Evolutionary conservation across 2,329 filamentous ascomycete genomes (phyloP), one percentile per base, ranked within the genome.

Genomic region (Cordyceps cicadae): DNA sequence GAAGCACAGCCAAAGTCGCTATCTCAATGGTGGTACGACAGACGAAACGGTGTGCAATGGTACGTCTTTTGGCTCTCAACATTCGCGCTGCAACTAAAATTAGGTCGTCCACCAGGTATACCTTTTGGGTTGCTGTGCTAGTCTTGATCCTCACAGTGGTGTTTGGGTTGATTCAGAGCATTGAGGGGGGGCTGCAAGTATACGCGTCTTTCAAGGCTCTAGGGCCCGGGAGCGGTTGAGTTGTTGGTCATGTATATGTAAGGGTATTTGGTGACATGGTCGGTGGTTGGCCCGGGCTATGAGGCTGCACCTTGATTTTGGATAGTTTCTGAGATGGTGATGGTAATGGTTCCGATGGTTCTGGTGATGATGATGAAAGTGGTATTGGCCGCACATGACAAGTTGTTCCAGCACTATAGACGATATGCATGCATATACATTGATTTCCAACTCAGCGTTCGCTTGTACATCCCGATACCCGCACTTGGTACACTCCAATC

Each of bases 21-120:
- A 0, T 67, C 66, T 0, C 72, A 78, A 51, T 77, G 72, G 74
- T 79, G 77, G 76, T 66, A 71, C 56, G 76, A 79, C 61, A 63
- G 72, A 4, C 63, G 77, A 1, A 75, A 76, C 34, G 69, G 72
- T 0, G 71, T 74, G 0, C 76, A 79, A 54, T 78, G 76, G 75
- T 78, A 74, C 53, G 77, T 41, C 12, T 12, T 3, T 14, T 41
- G 11, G 37, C 37, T 3, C 37, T 17, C 15, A 5, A 17, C 8
- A 12, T 12, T 41, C 7, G 11, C 12, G 37, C 12, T 41, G 6
- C 9, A 12, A 17, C 39, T 8, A 39, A 12, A 1, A 8, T 52
- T 5, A 52, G 11, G 7, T 7, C 24, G 5, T 24, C 17, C n/a
- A 32, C 5, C 15, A 32, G 37, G 37, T 54, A 43, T 12, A 48